Percentiles rank a stretch among this genome's conserved stretches.
phyloP scores from a whole-genome alignment of 257 asterid genomes.

The Solanum rostratum region DNA sequence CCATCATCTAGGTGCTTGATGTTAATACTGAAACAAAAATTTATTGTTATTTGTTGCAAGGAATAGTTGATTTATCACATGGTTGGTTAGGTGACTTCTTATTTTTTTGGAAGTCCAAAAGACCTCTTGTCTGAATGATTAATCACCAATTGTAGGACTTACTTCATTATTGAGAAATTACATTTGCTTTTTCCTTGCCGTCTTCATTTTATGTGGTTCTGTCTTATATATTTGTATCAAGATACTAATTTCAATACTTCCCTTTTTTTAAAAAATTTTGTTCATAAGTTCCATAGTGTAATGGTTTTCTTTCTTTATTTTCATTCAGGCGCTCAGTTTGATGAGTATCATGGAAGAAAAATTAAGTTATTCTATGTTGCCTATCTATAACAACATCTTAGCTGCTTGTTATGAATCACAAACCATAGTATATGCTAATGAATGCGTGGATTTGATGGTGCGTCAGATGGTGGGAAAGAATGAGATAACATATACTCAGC shows the following conservation, averaged over 20 bases:
- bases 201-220: not conserved
- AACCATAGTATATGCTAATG: constrained; percentile 36
- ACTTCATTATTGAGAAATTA: not conserved
- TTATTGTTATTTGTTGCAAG: not conserved
- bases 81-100: not conserved
- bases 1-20: not conserved
- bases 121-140: not conserved
- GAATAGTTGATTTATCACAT: not conserved
- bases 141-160: not conserved
- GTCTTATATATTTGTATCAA: not conserved
- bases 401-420: constrained; percentile 39
- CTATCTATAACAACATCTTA: constrained; percentile 48
- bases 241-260: not conserved
- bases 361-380: constrained; percentile 43
- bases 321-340: constrained; percentile 53
- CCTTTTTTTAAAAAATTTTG: not conserved
- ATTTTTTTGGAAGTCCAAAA: not conserved
- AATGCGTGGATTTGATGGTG: constrained; percentile 67
- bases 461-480: constrained; percentile 63
- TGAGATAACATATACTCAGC: constrained; percentile 50
- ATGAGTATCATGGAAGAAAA: constrained; percentile 34
- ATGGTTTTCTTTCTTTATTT: constrained; percentile 7
- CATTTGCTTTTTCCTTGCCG: not conserved
- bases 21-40: not conserved
- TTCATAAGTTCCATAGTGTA: not conserved